phyloP scores from a whole-genome alignment of 495 filamentous ascomycete species.

The Xylaria scruposa region DNA sequence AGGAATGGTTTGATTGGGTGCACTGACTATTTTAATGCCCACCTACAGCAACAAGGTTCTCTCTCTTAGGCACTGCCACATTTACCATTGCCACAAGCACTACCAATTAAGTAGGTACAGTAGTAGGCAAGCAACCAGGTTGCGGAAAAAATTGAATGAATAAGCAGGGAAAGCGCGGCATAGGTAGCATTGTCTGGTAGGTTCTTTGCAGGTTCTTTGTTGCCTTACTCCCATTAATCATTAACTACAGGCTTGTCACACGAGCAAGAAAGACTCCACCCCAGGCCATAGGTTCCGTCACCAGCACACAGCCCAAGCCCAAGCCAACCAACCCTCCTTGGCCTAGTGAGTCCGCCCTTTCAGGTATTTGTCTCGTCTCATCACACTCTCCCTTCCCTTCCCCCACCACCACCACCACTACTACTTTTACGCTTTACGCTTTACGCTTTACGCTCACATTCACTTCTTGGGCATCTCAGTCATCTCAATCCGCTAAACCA shows the following conservation, averaged over 20 bases:
- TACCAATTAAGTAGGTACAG: too few relatives aligned
- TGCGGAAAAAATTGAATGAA: background rate
- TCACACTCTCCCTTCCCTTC: slow-evolving; percentile 24
- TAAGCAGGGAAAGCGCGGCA: slow-evolving; percentile 9
- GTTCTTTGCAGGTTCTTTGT: slow-evolving; percentile 13
- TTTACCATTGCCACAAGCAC: background rate
- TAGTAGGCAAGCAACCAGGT: background rate
- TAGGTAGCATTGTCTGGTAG: slow-evolving; percentile 13
- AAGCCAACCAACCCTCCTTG: slow-evolving; percentile 8
- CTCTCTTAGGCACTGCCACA: background rate
- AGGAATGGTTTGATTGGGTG: slow-evolving; percentile 2
- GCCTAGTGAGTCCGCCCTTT: slow-evolving; percentile 22
- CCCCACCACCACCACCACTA: slow-evolving; percentile 26
- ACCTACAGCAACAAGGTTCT: background rate
- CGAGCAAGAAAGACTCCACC: background rate
- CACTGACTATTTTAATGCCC: background rate
- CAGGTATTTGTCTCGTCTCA: slow-evolving; percentile 30
- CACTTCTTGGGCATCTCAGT: background rate
- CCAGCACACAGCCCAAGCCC: background rate
- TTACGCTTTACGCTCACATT: slow-evolving; percentile 18
- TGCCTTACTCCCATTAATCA: background rate
- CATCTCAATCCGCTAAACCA: slow-evolving; percentile 9
- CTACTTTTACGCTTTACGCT: slow-evolving; percentile 13
- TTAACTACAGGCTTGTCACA: background rate
- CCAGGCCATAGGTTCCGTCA: background rate